Conservation (phyloP, 768 basidiomycete species). For the Calocera viscosa region DNA sequence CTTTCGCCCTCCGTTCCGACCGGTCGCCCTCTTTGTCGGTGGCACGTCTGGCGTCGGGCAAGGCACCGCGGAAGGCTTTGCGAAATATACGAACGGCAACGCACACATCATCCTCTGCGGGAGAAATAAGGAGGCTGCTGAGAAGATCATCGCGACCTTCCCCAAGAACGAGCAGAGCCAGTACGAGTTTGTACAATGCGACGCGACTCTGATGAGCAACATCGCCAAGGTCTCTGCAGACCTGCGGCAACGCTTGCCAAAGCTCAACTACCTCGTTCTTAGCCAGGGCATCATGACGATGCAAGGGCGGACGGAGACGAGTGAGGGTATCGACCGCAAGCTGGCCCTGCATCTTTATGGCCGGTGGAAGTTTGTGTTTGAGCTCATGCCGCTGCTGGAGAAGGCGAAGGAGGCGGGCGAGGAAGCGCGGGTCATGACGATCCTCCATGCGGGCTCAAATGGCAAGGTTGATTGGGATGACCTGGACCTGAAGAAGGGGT, state of each 20-base stretch:
- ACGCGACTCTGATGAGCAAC: constrained; percentile 41
- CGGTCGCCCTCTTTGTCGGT: constrained; percentile 27
- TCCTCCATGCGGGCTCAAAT: constrained; percentile 32
- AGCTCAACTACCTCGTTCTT: constrained; percentile 43
- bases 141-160: constrained; percentile 34
- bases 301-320: constrained; percentile 32
- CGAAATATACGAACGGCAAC: constrained; percentile 36
- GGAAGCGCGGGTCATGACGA: constrained; percentile 39
- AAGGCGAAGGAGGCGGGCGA: constrained; percentile 37
- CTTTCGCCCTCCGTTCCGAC: constrained; percentile 17
- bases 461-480: constrained; percentile 36
- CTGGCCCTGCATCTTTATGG: constrained; percentile 37
- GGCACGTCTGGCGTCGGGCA: constrained; percentile 30
- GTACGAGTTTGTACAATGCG: constrained; percentile 44
- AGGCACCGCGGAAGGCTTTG: constrained; percentile 38
- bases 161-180: constrained; percentile 14
- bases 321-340: constrained; percentile 36
- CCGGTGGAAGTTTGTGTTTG: constrained; percentile 38
- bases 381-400: constrained; percentile 35
- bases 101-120: constrained; percentile 43
- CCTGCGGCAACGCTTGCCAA: constrained; percentile 28
- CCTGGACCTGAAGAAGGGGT: constrained; percentile 41
- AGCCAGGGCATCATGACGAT: constrained; percentile 34
- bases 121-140: constrained; percentile 38
- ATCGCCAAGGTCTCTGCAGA: constrained; percentile 30